Conservation (phyloP, 176 grass and related monocot species). For the Phoenix roebelenii region DNA sequence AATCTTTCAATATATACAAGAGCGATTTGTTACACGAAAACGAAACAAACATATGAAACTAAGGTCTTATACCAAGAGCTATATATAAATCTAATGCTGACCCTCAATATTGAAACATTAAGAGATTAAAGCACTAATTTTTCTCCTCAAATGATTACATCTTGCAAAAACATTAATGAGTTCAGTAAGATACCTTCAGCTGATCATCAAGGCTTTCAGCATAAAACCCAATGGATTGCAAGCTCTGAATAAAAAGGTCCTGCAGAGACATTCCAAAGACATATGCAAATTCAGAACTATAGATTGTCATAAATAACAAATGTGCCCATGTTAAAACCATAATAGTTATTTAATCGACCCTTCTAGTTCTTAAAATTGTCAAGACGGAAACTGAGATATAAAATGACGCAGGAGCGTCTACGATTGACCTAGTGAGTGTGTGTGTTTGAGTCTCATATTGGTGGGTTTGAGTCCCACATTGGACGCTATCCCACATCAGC, state of each 20-base stretch:
- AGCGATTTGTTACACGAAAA: constrained; percentile 6
- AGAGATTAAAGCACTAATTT: background rate
- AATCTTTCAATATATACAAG: constrained; percentile 13
- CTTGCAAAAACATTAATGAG: background rate
- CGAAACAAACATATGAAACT: constrained; percentile 4
- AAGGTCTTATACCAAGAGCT: too few species aligned
- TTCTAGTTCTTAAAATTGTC: too few species aligned
- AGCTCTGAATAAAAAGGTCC: constrained; percentile 93
- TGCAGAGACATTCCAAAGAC: constrained; percentile 38
- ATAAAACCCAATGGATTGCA: constrained; percentile 82
- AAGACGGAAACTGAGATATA: too few species aligned
- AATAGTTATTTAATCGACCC: too few species aligned
- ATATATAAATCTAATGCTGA: background rate
- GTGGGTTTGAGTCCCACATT: too few species aligned
- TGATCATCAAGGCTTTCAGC: constrained; percentile 87
- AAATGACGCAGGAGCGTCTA: too few species aligned
- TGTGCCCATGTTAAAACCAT: too few species aligned
- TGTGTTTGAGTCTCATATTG: too few species aligned
- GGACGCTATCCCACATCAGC: too few species aligned
- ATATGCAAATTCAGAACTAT: background rate
- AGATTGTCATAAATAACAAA: too few species aligned
- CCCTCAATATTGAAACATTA: background rate
- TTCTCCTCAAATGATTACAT: background rate
- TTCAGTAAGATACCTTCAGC: constrained; percentile 57
- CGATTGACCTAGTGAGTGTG: too few species aligned